Evolutionary conservation across 768 basidiomycete genomes (phyloP).

Genomic region (Pleurotus platypus): DNA sequence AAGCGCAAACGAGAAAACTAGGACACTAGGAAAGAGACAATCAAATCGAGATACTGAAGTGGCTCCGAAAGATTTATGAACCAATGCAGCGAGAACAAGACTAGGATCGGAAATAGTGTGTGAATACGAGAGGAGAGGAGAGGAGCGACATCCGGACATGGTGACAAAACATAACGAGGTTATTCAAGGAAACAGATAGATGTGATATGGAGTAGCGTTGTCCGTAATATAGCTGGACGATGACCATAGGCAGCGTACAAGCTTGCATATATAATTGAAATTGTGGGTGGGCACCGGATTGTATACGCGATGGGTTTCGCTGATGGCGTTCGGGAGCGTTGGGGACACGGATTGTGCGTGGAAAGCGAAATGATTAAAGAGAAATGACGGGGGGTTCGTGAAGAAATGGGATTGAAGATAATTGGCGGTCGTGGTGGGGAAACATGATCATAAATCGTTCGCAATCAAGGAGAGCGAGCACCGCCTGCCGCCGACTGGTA

Average conservation of each 20-base stretch:
- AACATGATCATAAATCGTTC: too few relatives aligned
- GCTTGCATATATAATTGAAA: neutral
- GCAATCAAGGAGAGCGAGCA: neutral
- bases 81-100: neutral
- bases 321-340: neutral
- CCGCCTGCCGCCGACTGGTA: neutral
- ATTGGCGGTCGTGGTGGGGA: too few relatives aligned
- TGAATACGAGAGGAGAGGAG: neutral
- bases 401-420: neutral
- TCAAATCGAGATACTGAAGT: constrained; percentile 4
- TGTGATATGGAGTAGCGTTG: neutral
- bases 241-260: neutral
- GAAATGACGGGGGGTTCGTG: neutral
- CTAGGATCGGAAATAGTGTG: neutral
- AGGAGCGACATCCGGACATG: constrained; percentile 1
- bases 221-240: constrained; percentile 4
- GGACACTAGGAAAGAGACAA: neutral
- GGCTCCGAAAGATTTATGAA: constrained; percentile 2
- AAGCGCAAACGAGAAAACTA: constrained; percentile 7
- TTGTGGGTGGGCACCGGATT: neutral
- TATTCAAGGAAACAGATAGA: neutral
- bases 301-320: constrained; percentile 4
- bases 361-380: neutral
- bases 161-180: constrained; percentile 7
- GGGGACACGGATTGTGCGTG: neutral